Percentiles rank a stretch among this genome's conserved stretches.
Evolutionary conservation across 768 basidiomycete genomes (phyloP).

Genomic region (Favolaschia claudopus): DNA sequence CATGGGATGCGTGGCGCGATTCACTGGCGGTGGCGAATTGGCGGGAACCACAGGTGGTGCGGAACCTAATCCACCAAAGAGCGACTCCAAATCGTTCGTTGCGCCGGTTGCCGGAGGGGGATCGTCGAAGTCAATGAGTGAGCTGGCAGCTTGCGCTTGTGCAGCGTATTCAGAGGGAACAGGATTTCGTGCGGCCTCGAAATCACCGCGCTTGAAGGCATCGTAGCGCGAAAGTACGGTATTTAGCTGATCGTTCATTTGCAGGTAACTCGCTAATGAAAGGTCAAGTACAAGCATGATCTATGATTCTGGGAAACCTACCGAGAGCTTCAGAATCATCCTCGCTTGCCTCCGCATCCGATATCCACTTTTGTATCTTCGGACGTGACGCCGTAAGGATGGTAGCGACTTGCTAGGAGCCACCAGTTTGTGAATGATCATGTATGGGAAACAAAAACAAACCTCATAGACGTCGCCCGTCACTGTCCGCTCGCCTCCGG

Average conservation of each 20-base stretch:
- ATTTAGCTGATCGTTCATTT: constrained; percentile 99
- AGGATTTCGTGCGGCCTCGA: constrained; percentile 67
- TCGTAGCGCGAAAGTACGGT: constrained; percentile 90
- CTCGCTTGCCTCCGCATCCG: constrained; percentile 88
- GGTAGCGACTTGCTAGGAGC: constrained; percentile 84
- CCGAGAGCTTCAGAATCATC: constrained; percentile 92
- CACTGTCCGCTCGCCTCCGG: constrained; percentile 79
- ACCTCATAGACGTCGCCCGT: constrained; percentile 94
- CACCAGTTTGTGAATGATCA: too few relatives aligned
- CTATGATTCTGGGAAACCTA: constrained; percentile 44
- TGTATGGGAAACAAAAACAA: constrained; percentile 34
- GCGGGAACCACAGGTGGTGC: constrained; percentile 24
- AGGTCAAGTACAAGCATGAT: background rate
- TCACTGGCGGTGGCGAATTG: constrained; percentile 30
- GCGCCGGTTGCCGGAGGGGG: constrained; percentile 28
- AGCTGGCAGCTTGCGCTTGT: constrained; percentile 43
- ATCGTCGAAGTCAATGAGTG: constrained; percentile 86
- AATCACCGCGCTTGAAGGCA: constrained; percentile 93
- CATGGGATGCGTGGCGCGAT: constrained; percentile 36
- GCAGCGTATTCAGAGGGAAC: constrained; percentile 67
- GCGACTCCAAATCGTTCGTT: constrained; percentile 64
- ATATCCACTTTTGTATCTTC: constrained; percentile 98
- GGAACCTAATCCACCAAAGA: constrained; percentile 55
- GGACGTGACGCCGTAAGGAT: constrained; percentile 86
- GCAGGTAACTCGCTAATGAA: constrained; percentile 72